Evolutionary conservation across 768 basidiomycete species (phyloP).

Genomic region (Galerina sulciceps): DNA sequence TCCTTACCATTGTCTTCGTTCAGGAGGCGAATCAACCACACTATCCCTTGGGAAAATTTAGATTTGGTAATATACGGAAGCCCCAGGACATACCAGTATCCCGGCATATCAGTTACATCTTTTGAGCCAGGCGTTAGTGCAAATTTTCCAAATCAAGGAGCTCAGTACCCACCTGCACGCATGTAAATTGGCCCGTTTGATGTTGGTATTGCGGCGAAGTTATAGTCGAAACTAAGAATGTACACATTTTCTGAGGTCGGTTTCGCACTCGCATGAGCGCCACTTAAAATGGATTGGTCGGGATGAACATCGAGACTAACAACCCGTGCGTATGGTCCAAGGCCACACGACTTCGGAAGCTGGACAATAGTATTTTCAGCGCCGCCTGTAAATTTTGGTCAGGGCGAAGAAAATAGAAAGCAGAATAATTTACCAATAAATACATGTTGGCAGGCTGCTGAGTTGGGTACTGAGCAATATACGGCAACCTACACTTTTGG

Average conservation of each 20-base stretch:
- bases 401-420: not conserved
- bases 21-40: constrained; percentile 13
- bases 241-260: constrained; percentile 22
- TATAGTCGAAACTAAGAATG: constrained; percentile 10
- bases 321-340: constrained; percentile 29
- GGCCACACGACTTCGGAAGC: constrained; percentile 26
- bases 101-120: constrained; percentile 15
- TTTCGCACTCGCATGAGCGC: constrained; percentile 17
- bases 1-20: constrained; percentile 9
- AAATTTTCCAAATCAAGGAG: not conserved
- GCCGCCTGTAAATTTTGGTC: constrained; percentile 4
- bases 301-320: constrained; percentile 19
- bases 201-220: constrained; percentile 8
- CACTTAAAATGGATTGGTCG: constrained; percentile 20
- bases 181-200: constrained; percentile 6
- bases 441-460: constrained; percentile 24
- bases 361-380: constrained; percentile 28
- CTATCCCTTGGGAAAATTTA: constrained; percentile 1
- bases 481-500: constrained; percentile 18
- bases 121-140: constrained; percentile 13
- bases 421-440: constrained; percentile 9
- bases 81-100: constrained; percentile 12
- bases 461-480: constrained; percentile 21
- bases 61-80: not conserved
- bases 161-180: not conserved